Evolutionary conservation across 345 rosid genomes (phyloP), one percentile per base, ranked within the genome.

Genomic region (Dipteronia dyeriana): DNA sequence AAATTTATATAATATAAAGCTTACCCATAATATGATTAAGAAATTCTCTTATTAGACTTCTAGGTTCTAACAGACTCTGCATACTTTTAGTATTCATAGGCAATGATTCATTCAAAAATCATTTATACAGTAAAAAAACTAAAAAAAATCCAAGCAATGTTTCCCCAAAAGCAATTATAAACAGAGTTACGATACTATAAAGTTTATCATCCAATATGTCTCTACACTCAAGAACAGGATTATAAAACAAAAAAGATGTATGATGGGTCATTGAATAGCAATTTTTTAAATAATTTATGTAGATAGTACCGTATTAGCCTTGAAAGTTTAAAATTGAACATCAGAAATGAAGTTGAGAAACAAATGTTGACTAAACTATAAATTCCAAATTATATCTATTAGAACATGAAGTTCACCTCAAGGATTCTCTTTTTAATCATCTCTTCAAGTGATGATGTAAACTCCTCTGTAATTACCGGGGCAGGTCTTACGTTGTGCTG

Each of bases 401-500:
- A 43, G 51, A 47, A 60, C 23, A 41, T 34, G 39, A 68, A 82
- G 31, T 34, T 78, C 84, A 94, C 98, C 97, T 92, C 94, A 51
- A 77, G 63, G 79, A 94, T 84, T 79, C 98, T 89, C 81, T 82
- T 87, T 79, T 90, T 90, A 75, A 96, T 94, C 78, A 96, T 79
- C 66, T 92, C 97, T 84, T 96, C 99, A 67, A 94, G 89, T 68
- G 97, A 86, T 70, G 91, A 90, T 38, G 97, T 90, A 75, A 89
- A 88, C 87, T 96, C 99, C 88, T 94, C 99, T 43, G 98, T 94
- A 79, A 96, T 94, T 64, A 91, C 95, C 65, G 97, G 97, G 70
- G 97, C 90, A 79, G 99, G 99, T 83, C 97, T 88, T 29, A 84
- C 91, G 75, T 96, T 96, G 87, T 91, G 97, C 85, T 94, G 98